Base-by-base conservation (phyloP, 305 asterid genomes). In the Fraxinus sp. region DNA sequence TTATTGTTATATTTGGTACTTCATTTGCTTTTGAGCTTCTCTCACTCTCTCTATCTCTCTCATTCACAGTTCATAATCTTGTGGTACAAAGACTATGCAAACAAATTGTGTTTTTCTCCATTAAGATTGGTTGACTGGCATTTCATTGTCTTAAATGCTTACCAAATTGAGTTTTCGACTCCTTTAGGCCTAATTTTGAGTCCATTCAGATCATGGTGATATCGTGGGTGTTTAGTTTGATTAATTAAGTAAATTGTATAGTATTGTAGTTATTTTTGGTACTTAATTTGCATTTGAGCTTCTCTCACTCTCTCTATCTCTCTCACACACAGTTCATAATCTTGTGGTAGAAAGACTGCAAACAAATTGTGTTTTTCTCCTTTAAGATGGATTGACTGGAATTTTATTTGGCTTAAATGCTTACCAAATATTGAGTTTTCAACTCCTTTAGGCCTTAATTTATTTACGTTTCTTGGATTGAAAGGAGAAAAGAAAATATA, bases 141-240 rank as follows among this genome's bases (percentile, higher is more conserved):
- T 64, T 64, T 64, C 7, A 64, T 64, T 7, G 33, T 0, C 28
- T 22, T 64, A 64, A 64, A 64, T 64, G 32, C 13, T 64, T 9
- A 18, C 22, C 70, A 20, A 59, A 18, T 4, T n/a, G 28, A 59
- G 70, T 18, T 20, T 59, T 46, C 22, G 10, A 7, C 30, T 33
- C 35, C 35, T 32, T 32, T 32, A 32, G 35, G 35, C 28, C 91
- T 22, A 86, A 93, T 83, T 92, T 74, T 85, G 94, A 89, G 76
- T 94, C 95, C 57, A 88, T 91, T 83, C 94, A 85, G 84, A 97
- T 52, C 94, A 89, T 66, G 90, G 88, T 24, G 97, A 94, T 86
- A 91, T 92, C 81, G 97, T 93, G 82, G 87, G 98, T 86, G 33
- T 22, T 83, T 16, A 44, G 14, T 22, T 79, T 11, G 13, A 14